A percentile compares a stretch with the other conserved stretches of the same genome.
Evolutionary conservation across 192 early-diverging fungal species (phyloP).

Genomic region (Physocladia obscura): DNA sequence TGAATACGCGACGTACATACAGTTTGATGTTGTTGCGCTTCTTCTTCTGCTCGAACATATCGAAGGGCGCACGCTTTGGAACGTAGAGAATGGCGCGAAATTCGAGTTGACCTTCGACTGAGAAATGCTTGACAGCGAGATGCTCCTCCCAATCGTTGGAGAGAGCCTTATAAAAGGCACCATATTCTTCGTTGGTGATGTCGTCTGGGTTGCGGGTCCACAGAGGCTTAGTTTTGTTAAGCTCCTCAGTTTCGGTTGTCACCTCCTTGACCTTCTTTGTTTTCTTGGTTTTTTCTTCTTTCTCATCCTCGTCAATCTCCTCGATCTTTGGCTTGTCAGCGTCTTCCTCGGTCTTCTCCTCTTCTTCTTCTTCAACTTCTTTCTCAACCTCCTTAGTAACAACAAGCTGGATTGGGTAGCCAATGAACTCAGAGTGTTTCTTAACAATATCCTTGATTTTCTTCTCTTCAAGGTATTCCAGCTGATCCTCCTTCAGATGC

Average conservation of each 20-base stretch:
- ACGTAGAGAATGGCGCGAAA: slow-evolving; percentile 98
- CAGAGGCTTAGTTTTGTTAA: slow-evolving; percentile 97
- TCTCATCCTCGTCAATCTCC: slow-evolving; percentile 76
- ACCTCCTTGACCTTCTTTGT: slow-evolving; percentile 84
- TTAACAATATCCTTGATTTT: slow-evolving; percentile 99
- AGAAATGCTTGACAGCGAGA: slow-evolving; percentile 97
- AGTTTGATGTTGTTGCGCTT: slow-evolving; percentile 99
- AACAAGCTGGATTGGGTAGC: slow-evolving; percentile 95
- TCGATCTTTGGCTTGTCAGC: slow-evolving; percentile 52
- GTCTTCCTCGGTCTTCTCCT: slow-evolving; percentile 59
- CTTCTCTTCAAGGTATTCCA: slow-evolving; percentile 98
- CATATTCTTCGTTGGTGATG: slow-evolving; percentile 95
- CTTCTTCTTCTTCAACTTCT: slow-evolving; percentile 88
- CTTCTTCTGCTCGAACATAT: slow-evolving; percentile 98
- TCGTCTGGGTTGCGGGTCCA: slow-evolving; percentile 99
- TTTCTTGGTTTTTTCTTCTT: slow-evolving; percentile 69
- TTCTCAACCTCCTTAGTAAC: slow-evolving; percentile 97
- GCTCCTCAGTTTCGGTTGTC: slow-evolving; percentile 84
- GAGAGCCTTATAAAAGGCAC: slow-evolving; percentile 96
- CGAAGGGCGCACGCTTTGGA: slow-evolving; percentile 95
- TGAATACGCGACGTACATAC: slow-evolving; percentile 99
- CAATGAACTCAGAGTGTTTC: slow-evolving; percentile 99
- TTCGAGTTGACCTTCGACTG: slow-evolving; percentile 98
- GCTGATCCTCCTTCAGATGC: slow-evolving; percentile 97
- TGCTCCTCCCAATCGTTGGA: slow-evolving; percentile 99